These are phyloP conservation scores for Claviceps africana DNA, from an alignment of 2,329 filamentous ascomycete genomes.

Conservation along the genomic window DNA sequence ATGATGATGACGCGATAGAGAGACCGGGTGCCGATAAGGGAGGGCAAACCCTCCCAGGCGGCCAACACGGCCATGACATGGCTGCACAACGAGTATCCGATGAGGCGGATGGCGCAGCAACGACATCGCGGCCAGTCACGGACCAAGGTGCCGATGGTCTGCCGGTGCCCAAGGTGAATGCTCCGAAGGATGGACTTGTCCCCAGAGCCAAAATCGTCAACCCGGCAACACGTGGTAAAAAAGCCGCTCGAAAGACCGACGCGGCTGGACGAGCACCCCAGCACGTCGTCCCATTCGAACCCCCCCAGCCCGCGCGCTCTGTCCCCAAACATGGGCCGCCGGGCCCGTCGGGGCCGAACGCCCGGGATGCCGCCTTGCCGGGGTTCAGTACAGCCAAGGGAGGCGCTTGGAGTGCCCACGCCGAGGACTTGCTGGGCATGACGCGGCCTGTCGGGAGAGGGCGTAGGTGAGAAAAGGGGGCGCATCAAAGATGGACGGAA, in stretches of 20 bases:
- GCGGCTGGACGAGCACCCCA: slow-evolving; percentile 34
- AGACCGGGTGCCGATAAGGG: neutral
- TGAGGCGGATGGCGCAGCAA: neutral
- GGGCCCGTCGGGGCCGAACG: neutral
- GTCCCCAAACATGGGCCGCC: neutral
- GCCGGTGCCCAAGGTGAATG: neutral
- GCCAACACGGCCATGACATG: neutral
- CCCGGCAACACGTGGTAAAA: slow-evolving; percentile 38
- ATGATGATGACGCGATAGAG: neutral
- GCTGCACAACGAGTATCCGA: neutral
- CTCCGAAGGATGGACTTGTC: neutral
- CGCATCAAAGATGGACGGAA: too few species aligned
- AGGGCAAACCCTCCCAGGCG: neutral
- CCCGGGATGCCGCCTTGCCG: slow-evolving; percentile 17
- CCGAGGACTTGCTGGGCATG: slow-evolving; percentile 50
- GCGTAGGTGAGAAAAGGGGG: neutral
- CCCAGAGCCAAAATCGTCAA: slow-evolving; percentile 22
- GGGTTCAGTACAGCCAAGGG: slow-evolving; percentile 36
- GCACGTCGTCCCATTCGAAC: slow-evolving; percentile 24
- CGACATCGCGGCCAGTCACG: neutral
- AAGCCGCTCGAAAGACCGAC: slow-evolving; percentile 37
- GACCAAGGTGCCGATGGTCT: neutral
- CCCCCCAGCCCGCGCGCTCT: slow-evolving; percentile 9
- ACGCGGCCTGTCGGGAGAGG: slow-evolving; percentile 32
- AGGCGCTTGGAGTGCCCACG: slow-evolving; percentile 57